Evolutionary conservation across 1,284 basidiomycete genomes (phyloP).

Genomic region (Cronartium quercuum): DNA sequence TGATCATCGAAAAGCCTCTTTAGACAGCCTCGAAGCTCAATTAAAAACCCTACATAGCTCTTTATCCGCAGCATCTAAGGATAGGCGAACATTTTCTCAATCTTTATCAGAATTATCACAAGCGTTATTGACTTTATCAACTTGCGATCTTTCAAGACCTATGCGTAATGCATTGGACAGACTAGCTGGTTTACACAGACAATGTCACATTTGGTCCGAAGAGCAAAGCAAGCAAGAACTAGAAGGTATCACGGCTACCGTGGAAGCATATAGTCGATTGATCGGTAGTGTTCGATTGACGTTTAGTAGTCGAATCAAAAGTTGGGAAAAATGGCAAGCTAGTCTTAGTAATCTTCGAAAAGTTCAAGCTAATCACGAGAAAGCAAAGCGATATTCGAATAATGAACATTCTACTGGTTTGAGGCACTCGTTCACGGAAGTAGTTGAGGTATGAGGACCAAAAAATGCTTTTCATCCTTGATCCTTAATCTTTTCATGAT

Average conservation of each 20-base stretch:
- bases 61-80: slow-evolving; percentile 72
- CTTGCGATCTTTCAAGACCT: slow-evolving; percentile 48
- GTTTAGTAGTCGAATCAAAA: slow-evolving; percentile 29
- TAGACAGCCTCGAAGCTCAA: slow-evolving; percentile 84
- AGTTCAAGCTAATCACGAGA: slow-evolving; percentile 35
- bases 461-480: too few relatives aligned
- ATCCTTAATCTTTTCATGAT: too few relatives aligned
- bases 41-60: slow-evolving; percentile 77
- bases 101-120: slow-evolving; percentile 47
- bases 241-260: slow-evolving; percentile 57
- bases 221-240: slow-evolving; percentile 47
- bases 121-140: slow-evolving; percentile 47
- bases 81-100: slow-evolving; percentile 56
- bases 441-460: slow-evolving; percentile 17
- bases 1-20: slow-evolving; percentile 72
- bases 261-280: slow-evolving; percentile 54
- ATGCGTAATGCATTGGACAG: slow-evolving; percentile 49
- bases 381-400: slow-evolving; percentile 17
- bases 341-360: slow-evolving; percentile 25
- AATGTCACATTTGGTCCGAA: slow-evolving; percentile 44
- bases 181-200: slow-evolving; percentile 48
- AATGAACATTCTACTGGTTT: slow-evolving; percentile 29
- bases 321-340: slow-evolving; percentile 35
- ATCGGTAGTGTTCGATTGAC: slow-evolving; percentile 25
- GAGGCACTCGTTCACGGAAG: slow-evolving; percentile 31